Evolutionary conservation across 371 early-diverging fungal genomes (phyloP).

Genomic region (Mucor sp.): DNA sequence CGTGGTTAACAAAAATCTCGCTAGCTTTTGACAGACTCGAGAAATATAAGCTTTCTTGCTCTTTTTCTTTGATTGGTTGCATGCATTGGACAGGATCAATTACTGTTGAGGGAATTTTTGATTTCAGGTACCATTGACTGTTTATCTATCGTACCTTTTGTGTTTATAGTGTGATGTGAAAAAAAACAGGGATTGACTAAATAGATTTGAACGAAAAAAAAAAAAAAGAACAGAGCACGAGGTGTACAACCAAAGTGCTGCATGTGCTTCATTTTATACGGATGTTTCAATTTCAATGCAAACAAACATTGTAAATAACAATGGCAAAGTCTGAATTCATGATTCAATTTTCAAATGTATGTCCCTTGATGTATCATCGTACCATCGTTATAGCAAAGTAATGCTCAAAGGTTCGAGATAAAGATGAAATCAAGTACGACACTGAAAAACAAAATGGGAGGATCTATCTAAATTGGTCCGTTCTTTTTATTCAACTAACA

Average conservation of each 20-base stretch:
- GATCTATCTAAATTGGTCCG: neutral
- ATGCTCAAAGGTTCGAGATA: neutral
- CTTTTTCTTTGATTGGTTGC: neutral
- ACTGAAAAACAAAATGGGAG: neutral
- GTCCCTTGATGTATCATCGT: neutral
- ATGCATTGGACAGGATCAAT: neutral
- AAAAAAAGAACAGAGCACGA: neutral
- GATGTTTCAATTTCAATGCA: neutral
- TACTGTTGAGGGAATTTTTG: neutral
- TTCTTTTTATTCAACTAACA: neutral
- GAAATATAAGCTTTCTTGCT: neutral
- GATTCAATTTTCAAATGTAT: neutral
- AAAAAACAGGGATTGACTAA: neutral
- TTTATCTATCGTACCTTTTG: neutral
- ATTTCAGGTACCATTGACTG: neutral
- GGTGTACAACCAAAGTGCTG: constrained; percentile 4
- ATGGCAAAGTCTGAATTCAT: neutral
- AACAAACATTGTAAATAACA: no score
- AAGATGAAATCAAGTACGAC: neutral
- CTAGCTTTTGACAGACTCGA: neutral
- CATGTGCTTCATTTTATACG: constrained; percentile 6
- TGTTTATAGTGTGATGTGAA: neutral
- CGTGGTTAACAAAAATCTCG: neutral
- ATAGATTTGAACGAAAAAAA: neutral
- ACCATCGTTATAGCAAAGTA: neutral